A percentile compares a stretch with the other conserved stretches of the same genome.
These are phyloP conservation scores for Erythrobasidium hasegawianum DNA, from an alignment of 1,284 basidiomycete genomes.

Conservation along the genomic window DNA sequence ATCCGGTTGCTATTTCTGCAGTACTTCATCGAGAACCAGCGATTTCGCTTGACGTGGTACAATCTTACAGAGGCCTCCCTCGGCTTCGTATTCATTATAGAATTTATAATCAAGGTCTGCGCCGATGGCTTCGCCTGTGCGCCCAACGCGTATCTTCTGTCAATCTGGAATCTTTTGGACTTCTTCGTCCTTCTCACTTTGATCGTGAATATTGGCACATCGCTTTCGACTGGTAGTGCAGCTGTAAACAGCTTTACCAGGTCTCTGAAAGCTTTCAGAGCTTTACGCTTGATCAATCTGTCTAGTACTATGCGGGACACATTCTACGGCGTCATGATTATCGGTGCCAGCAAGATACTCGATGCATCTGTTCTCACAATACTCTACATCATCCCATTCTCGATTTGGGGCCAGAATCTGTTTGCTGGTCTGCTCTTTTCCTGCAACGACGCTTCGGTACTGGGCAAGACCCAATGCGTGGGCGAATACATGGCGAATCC, in stretches of 20 bases:
- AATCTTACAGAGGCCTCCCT: slow-evolving; percentile 75
- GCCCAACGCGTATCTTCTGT: slow-evolving; percentile 88
- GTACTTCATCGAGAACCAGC: slow-evolving; percentile 65
- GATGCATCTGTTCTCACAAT: slow-evolving; percentile 88
- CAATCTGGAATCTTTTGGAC: slow-evolving; percentile 90
- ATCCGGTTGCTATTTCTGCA: background rate
- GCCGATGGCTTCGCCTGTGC: slow-evolving; percentile 89
- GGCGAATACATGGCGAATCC: slow-evolving; percentile 63
- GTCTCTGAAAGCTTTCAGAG: slow-evolving; percentile 82
- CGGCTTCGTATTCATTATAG: slow-evolving; percentile 70
- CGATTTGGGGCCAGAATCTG: slow-evolving; percentile 94
- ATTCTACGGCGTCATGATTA: slow-evolving; percentile 86
- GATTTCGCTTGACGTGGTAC: slow-evolving; percentile 75
- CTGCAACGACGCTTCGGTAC: slow-evolving; percentile 71
- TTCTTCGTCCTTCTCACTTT: slow-evolving; percentile 79
- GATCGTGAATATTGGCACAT: slow-evolving; percentile 74
- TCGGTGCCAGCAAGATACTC: slow-evolving; percentile 77
- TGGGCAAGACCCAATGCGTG: slow-evolving; percentile 64
- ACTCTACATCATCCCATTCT: slow-evolving; percentile 90
- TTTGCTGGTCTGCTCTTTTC: slow-evolving; percentile 78
- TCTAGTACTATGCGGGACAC: slow-evolving; percentile 81
- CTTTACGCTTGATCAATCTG: slow-evolving; percentile 83
- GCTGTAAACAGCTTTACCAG: slow-evolving; percentile 78
- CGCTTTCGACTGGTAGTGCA: slow-evolving; percentile 66
- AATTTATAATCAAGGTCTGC: slow-evolving; percentile 84